Evolutionary conservation across 441 rosid genomes (phyloP).

Genomic region (Gossypium gossypioides): DNA sequence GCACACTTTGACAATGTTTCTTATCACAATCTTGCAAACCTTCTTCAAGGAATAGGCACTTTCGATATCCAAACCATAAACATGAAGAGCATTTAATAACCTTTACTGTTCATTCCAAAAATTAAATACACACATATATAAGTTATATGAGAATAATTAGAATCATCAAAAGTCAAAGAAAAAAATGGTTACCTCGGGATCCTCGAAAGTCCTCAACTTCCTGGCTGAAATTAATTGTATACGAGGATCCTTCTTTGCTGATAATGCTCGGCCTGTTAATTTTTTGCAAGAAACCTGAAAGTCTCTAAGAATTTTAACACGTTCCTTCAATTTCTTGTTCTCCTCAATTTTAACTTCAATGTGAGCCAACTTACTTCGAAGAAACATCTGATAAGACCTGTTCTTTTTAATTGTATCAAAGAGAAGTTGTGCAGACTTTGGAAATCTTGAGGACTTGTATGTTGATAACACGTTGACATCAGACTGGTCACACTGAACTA

Average conservation of each 20-base stretch:
- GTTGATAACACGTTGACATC: slow-evolving; percentile 23
- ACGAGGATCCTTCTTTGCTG: slow-evolving; percentile 70
- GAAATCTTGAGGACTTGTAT: slow-evolving; percentile 41
- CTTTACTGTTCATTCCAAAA: background rate
- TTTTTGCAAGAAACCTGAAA: slow-evolving; percentile 66
- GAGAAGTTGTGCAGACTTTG: slow-evolving; percentile 52
- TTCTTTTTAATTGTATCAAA: slow-evolving; percentile 71
- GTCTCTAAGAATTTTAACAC: slow-evolving; percentile 56
- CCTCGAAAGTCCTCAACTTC: slow-evolving; percentile 24
- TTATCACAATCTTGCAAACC: background rate
- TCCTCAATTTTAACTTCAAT: slow-evolving; percentile 76
- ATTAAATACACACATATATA: background rate
- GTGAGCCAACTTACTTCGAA: slow-evolving; percentile 50
- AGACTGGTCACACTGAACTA: slow-evolving; percentile 16
- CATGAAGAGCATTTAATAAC: background rate
- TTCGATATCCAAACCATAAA: background rate
- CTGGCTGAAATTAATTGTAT: slow-evolving; percentile 51
- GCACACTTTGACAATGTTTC: background rate
- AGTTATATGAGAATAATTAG: background rate
- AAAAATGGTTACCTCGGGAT: slow-evolving; percentile 41
- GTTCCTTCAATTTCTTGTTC: slow-evolving; percentile 64
- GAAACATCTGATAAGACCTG: slow-evolving; percentile 63
- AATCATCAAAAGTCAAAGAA: slow-evolving; percentile 1
- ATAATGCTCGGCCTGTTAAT: slow-evolving; percentile 48
- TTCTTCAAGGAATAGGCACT: background rate